phyloP scores from a whole-genome alignment of 2,329 filamentous ascomycete genomes.

The Alternaria gansuensis region DNA sequence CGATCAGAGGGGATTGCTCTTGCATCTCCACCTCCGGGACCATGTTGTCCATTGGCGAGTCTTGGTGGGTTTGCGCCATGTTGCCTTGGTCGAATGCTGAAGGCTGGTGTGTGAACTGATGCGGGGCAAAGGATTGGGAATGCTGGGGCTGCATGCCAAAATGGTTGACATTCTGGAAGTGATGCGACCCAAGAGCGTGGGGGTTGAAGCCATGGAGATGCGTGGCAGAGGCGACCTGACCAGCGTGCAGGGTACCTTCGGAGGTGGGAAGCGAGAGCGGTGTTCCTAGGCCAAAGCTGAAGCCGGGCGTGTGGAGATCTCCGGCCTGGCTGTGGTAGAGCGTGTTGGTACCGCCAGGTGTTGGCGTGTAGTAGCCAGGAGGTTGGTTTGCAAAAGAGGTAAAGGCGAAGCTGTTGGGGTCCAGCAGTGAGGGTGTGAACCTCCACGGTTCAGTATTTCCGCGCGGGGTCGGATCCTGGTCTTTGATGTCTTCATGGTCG shows the following conservation, averaged over 20 bases:
- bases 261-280: slow-evolving; percentile 83
- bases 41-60: slow-evolving; percentile 69
- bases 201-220: slow-evolving; percentile 74
- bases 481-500: slow-evolving; percentile 66
- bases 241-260: slow-evolving; percentile 69
- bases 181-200: slow-evolving; percentile 50
- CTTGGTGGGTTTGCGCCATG: slow-evolving; percentile 73
- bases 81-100: slow-evolving; percentile 74
- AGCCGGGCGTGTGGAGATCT: slow-evolving; percentile 83
- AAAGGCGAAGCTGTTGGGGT: slow-evolving; percentile 85
- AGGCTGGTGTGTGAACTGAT: slow-evolving; percentile 81
- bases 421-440: slow-evolving; percentile 88
- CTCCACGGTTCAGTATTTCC: slow-evolving; percentile 83
- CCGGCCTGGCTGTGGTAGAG: slow-evolving; percentile 84
- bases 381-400: slow-evolving; percentile 79
- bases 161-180: slow-evolving; percentile 72
- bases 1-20: slow-evolving; percentile 67
- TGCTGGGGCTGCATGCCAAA: slow-evolving; percentile 67
- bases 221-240: slow-evolving; percentile 54
- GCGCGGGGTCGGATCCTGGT: slow-evolving; percentile 84
- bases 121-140: slow-evolving; percentile 72
- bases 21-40: slow-evolving; percentile 67
- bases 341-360: slow-evolving; percentile 80
- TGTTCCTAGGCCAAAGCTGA: slow-evolving; percentile 78
- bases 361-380: slow-evolving; percentile 87